phyloP scores from a whole-genome alignment of 2,329 filamentous ascomycete species.

The Aspergillaceae sp. region DNA sequence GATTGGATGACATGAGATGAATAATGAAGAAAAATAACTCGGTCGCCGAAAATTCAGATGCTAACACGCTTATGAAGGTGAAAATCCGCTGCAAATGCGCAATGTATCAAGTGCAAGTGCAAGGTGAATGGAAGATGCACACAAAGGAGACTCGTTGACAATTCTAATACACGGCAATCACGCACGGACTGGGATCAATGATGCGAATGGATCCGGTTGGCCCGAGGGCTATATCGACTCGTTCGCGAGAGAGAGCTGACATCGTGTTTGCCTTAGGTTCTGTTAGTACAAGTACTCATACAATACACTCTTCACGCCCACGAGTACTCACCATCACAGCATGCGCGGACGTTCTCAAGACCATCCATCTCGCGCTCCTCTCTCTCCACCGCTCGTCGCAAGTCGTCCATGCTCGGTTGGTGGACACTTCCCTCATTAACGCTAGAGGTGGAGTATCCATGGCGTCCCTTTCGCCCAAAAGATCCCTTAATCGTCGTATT shows the following conservation, averaged over 20 bases:
- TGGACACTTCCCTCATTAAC: conserved; percentile 32
- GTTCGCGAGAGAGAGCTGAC: conserved; percentile 43
- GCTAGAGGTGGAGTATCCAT: conserved; percentile 26
- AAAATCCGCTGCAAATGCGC: conserved; percentile 4
- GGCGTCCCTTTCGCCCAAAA: conserved; percentile 40
- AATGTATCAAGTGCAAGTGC: conserved; percentile 1
- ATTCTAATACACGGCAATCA: conserved; percentile 6
- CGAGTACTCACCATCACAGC: conserved; percentile 76
- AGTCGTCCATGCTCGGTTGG: conserved; percentile 52
- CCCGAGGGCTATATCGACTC: conserved; percentile 33
- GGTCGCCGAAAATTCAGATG: conserved; percentile 4
- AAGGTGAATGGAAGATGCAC: conserved; percentile 4
- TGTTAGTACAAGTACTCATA: too few relatives aligned
- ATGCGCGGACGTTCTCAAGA: conserved; percentile 91
- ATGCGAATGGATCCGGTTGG: conserved; percentile 32
- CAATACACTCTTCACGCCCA: too few relatives aligned
- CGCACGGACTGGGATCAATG: conserved; percentile 18
- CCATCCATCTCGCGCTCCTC: conserved; percentile 60
- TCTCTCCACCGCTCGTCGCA: conserved; percentile 67
- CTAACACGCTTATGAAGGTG: conserved; percentile 6
- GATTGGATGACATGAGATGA: too few relatives aligned
- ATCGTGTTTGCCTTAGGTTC: conserved; percentile 56
- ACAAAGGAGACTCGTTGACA: conserved; percentile 16
- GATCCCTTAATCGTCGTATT: conserved; percentile 42
- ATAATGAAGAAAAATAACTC: neutral